A percentile compares a stretch with the other conserved stretches of the same genome.
Conservation (phyloP, 768 basidiomycete genomes). For the Lactarius pseudohatsudake region DNA sequence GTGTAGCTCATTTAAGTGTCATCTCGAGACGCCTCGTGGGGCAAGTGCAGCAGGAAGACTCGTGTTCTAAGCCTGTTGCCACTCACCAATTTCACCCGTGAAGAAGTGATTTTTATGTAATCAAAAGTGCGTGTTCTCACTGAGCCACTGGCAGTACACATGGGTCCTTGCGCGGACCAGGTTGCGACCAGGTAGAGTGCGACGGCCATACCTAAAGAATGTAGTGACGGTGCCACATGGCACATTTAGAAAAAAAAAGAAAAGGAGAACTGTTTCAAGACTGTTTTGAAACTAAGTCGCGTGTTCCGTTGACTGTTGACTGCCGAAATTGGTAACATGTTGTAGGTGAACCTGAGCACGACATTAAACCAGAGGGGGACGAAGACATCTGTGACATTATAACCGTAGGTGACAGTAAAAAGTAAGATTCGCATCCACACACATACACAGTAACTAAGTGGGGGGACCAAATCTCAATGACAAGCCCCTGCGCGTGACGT, state of each 20-base stretch:
- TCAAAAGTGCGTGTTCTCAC: not conserved
- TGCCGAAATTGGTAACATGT: not conserved
- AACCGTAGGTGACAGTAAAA: not conserved
- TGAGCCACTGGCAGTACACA: not conserved
- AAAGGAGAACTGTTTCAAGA: too few relatives aligned
- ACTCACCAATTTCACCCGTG: not conserved
- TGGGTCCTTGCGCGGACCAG: not conserved
- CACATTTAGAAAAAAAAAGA: too few relatives aligned
- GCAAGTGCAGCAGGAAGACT: constrained; percentile 13
- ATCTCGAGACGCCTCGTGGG: constrained; percentile 21
- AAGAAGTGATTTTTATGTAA: constrained; percentile 5
- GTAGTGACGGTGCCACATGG: too few relatives aligned
- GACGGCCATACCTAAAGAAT: too few relatives aligned
- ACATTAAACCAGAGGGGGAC: not conserved
- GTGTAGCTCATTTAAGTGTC: constrained; percentile 11
- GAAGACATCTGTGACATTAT: not conserved
- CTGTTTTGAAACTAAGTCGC: not conserved
- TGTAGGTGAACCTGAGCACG: not conserved
- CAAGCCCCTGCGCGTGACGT: not conserved
- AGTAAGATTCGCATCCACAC: not conserved
- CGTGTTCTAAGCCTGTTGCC: constrained; percentile 4
- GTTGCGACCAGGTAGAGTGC: not conserved
- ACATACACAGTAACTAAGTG: not conserved
- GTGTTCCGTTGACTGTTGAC: too few relatives aligned
- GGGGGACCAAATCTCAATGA: not conserved